These are phyloP conservation scores for Cajanus cajan DNA, from an alignment of 306 rosid genomes.

Conservation along the genomic window DNA sequence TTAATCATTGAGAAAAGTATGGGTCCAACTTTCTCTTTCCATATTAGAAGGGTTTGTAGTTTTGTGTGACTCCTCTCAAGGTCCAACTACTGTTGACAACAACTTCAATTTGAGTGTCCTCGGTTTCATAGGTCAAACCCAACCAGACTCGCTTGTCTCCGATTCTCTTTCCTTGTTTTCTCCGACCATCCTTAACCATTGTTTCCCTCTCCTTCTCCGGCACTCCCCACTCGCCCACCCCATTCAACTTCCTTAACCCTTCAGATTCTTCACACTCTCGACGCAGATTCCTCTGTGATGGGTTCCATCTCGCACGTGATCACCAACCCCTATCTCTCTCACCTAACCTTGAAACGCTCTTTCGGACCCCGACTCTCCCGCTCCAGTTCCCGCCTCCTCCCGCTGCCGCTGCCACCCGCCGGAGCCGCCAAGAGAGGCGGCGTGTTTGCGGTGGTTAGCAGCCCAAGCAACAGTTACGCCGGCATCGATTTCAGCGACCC, in stretches of 20 bases:
- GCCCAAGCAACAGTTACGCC: not conserved
- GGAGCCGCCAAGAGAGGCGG: constrained; percentile 15
- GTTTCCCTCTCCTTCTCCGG: not conserved
- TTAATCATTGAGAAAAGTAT: too few relatives aligned
- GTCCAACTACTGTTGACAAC: not conserved
- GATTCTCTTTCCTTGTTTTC: constrained; percentile 25
- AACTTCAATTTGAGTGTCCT: not conserved
- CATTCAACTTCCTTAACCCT: not conserved
- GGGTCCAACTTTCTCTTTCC: not conserved
- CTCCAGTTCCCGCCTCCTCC: not conserved
- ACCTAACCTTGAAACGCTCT: constrained; percentile 26
- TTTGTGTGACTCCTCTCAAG: not conserved
- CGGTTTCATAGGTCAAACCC: constrained; percentile 29
- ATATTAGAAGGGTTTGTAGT: not conserved
- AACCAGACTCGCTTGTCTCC: not conserved
- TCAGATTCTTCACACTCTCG: not conserved
- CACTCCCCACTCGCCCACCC: not conserved
- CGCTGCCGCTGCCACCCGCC: not conserved
- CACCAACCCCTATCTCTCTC: constrained; percentile 37
- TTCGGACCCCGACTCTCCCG: constrained; percentile 20
- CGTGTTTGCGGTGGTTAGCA: constrained; percentile 32
- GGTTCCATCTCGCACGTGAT: constrained; percentile 61
- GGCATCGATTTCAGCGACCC: constrained; percentile 74
- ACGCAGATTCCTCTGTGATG: constrained; percentile 40
- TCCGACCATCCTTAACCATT: constrained; percentile 21